These are phyloP conservation scores for Parasitella parasitica DNA, from an alignment of 371 early-diverging fungal species.

Conservation along the genomic window DNA sequence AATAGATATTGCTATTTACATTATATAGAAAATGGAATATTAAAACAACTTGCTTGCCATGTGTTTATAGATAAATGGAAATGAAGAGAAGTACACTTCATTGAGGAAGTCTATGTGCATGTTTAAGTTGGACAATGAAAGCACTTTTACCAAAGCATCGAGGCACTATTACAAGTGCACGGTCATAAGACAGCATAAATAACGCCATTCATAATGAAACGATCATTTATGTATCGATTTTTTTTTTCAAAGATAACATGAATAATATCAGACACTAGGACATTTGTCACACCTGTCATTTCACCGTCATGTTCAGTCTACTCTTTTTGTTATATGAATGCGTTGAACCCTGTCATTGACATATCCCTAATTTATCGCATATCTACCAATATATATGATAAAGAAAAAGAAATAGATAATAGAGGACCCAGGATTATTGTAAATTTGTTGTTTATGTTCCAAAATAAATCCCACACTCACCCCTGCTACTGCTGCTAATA, in stretches of 20 bases:
- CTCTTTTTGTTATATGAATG: neutral
- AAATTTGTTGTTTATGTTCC: neutral
- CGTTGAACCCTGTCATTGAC: neutral
- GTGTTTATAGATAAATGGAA: neutral
- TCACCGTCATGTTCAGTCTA: neutral
- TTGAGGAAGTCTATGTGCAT: neutral
- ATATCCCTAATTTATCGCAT: neutral
- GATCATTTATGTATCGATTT: neutral
- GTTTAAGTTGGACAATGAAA: constrained; percentile 1
- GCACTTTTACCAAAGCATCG: neutral
- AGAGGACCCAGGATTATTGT: neutral
- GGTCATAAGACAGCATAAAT: constrained; percentile 1
- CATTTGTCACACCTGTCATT: constrained; percentile 14
- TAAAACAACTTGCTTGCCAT: neutral
- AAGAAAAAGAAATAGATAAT: neutral
- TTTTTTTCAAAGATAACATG: neutral
- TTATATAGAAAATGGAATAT: neutral
- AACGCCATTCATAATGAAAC: neutral
- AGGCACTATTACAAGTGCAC: constrained; percentile 8
- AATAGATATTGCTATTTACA: neutral
- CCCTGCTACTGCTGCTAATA: neutral
- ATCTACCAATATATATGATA: too few species aligned
- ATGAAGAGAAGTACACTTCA: neutral
- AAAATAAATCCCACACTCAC: neutral
- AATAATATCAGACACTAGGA: neutral